Conservation (phyloP, 2,329 filamentous ascomycete genomes). For the Colletotrichum aenigma region DNA sequence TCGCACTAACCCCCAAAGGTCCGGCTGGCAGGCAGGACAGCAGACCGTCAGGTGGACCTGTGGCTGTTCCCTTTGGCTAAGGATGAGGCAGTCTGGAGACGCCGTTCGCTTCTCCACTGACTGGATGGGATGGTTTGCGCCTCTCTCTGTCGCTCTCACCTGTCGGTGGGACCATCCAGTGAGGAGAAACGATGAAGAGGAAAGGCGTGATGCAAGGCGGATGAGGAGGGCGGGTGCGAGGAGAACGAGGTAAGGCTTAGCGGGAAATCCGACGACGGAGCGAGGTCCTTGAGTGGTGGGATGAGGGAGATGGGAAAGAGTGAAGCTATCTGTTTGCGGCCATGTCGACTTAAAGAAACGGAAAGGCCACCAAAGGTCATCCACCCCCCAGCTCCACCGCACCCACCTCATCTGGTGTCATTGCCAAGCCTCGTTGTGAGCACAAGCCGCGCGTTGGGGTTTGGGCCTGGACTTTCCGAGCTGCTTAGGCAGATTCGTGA, state of each 20-base stretch:
- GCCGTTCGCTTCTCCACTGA: background rate
- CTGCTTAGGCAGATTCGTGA: background rate
- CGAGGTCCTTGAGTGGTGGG: background rate
- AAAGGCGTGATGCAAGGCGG: background rate
- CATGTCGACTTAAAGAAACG: background rate
- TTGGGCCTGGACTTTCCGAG: background rate
- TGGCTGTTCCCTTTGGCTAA: background rate
- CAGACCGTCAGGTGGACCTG: background rate
- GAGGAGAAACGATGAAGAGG: background rate
- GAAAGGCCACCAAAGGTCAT: background rate
- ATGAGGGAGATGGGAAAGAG: background rate
- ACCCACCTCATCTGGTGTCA: background rate
- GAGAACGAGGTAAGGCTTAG: slow-evolving; percentile 16
- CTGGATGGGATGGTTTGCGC: background rate
- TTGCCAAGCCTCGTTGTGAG: background rate
- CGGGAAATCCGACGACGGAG: background rate
- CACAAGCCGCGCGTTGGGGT: background rate
- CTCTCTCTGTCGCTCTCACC: background rate
- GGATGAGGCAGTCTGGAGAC: background rate
- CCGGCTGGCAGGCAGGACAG: background rate
- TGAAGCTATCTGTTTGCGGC: slow-evolving; percentile 19
- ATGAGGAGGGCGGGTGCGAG: background rate
- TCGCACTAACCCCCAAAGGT: slow-evolving; percentile 3
- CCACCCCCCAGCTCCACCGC: background rate
- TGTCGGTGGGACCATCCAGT: background rate